Conservation (phyloP, 139 green algal species). For the Mychonastes homosphaera region DNA sequence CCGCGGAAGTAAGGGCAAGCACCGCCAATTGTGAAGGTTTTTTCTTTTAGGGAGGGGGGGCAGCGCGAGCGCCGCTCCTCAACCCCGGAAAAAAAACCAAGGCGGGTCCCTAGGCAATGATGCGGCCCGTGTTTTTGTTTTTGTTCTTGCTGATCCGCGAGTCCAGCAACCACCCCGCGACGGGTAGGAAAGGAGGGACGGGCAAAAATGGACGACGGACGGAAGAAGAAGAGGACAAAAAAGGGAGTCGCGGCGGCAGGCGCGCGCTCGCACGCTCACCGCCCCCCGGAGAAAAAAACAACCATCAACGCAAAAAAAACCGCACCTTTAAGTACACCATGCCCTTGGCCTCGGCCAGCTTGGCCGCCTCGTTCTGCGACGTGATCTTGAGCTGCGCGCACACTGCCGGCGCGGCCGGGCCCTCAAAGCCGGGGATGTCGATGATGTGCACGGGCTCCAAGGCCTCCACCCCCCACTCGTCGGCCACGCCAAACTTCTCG, state of each 20-base stretch:
- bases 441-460: conserved; percentile 95
- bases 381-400: conserved; percentile 89
- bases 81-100: neutral
- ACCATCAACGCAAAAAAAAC: neutral
- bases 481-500: conserved; percentile 85
- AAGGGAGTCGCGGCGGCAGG: too few species aligned
- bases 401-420: conserved; percentile 62
- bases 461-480: conserved; percentile 93
- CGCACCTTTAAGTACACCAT: conserved; percentile 84
- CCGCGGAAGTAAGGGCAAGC: too few species aligned
- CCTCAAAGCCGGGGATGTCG: conserved; percentile 88
- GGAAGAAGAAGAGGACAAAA: too few species aligned
- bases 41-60: too few species aligned
- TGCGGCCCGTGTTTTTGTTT: too few species aligned
- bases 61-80: too few species aligned
- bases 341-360: conserved; percentile 92
- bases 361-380: conserved; percentile 88
- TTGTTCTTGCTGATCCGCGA: too few species aligned
- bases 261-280: neutral
- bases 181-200: too few species aligned
- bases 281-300: neutral
- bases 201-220: too few species aligned
- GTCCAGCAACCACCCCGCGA: too few species aligned
- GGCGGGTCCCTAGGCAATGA: neutral
- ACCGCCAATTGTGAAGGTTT: too few species aligned